phyloP scores from a whole-genome alignment of 768 basidiomycete species.

The Suillus discolor region DNA sequence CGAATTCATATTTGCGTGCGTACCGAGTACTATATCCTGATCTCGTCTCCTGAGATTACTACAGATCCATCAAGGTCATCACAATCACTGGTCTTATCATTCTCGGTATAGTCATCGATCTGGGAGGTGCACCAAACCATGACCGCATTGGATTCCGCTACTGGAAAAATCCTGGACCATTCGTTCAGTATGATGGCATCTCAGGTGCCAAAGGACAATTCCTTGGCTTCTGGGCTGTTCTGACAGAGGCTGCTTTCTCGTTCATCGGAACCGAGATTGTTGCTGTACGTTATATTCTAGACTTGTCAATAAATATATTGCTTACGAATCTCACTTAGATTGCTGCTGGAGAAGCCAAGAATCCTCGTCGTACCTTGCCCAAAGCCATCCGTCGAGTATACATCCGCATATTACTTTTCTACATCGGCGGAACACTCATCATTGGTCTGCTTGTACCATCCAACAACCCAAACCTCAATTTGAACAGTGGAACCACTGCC shows the following conservation, averaged over 20 bases:
- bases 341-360: constrained; percentile 89
- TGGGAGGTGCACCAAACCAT: constrained; percentile 85
- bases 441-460: constrained; percentile 87
- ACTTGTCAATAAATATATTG: background rate
- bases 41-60: background rate
- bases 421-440: constrained; percentile 64
- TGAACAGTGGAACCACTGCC: constrained; percentile 61
- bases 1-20: constrained; percentile 82
- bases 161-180: constrained; percentile 90
- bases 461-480: constrained; percentile 54
- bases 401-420: constrained; percentile 83
- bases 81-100: constrained; percentile 76
- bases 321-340: constrained; percentile 46
- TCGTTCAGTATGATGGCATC: constrained; percentile 71
- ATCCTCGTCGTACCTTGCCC: constrained; percentile 73
- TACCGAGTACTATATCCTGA: background rate
- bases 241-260: constrained; percentile 91
- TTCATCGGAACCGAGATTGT: constrained; percentile 96
- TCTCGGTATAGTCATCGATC: constrained; percentile 74
- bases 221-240: constrained; percentile 67
- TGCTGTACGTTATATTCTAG: constrained; percentile 53
- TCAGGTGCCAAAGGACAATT: constrained; percentile 75
- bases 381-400: constrained; percentile 61
- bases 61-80: constrained; percentile 83
- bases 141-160: constrained; percentile 64